Percentiles rank a stretch among this genome's conserved stretches.
These are phyloP conservation scores for Globisporangium okanoganense DNA, from an alignment of 352 stramenopile species.

Conservation along the genomic window DNA sequence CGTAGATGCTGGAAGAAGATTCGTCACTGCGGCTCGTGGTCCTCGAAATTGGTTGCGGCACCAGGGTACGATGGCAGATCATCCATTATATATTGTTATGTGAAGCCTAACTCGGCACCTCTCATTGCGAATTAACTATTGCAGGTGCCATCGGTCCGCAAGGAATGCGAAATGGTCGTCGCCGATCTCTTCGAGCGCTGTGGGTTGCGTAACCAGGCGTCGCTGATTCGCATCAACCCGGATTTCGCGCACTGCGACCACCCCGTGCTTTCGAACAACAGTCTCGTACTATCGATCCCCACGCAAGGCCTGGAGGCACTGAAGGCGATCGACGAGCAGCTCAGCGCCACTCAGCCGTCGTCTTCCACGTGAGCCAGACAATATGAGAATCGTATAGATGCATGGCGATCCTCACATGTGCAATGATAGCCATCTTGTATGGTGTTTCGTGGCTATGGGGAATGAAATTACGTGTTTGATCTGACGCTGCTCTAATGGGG, in stretches of 20 bases:
- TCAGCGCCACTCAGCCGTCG: not conserved
- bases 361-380: not conserved
- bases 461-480: not conserved
- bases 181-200: constrained; percentile 62
- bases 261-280: constrained; percentile 35
- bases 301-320: constrained; percentile 54
- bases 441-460: not conserved
- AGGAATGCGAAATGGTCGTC: constrained; percentile 79
- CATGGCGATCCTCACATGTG: not conserved
- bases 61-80: constrained; percentile 32
- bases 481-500: not conserved
- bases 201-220: constrained; percentile 33
- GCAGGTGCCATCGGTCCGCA: constrained; percentile 77
- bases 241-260: constrained; percentile 60
- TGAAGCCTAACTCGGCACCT: not conserved
- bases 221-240: constrained; percentile 75
- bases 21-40: constrained; percentile 60
- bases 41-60: constrained; percentile 82
- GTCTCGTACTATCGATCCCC: constrained; percentile 40
- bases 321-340: constrained; percentile 40
- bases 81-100: not conserved
- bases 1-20: constrained; percentile 67
- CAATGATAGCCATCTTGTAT: not conserved
- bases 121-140: not conserved
- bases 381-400: not conserved